phyloP scores from a whole-genome alignment of 164 flowering plant genomes.

The Paratinospora sagittata region DNA sequence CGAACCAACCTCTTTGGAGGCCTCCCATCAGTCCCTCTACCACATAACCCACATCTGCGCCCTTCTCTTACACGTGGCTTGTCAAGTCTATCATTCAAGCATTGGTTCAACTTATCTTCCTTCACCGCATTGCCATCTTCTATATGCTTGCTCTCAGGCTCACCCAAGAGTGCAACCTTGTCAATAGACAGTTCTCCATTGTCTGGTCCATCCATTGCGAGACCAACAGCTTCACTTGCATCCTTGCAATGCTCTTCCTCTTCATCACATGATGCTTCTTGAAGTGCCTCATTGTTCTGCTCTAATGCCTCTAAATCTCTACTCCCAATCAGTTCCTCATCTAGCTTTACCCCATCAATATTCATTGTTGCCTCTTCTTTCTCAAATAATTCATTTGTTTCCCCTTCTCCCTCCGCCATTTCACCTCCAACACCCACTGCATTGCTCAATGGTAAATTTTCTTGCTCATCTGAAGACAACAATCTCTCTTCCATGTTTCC shows the following conservation, averaged over 20 bases:
- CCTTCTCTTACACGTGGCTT: slow-evolving; percentile 56
- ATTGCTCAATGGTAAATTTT: slow-evolving; percentile 7
- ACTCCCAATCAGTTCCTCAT: slow-evolving; percentile 17
- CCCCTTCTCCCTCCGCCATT: slow-evolving; percentile 13
- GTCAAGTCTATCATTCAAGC: slow-evolving; percentile 18
- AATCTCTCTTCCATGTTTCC: slow-evolving; percentile 13
- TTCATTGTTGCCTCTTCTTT: slow-evolving; percentile 11
- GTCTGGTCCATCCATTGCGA: slow-evolving; percentile 11
- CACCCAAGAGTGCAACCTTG: slow-evolving; percentile 13
- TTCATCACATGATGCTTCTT: slow-evolving; percentile 17
- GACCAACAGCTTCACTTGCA: slow-evolving; percentile 17
- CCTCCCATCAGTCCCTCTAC: slow-evolving; percentile 82
- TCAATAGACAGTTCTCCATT: slow-evolving; percentile 13
- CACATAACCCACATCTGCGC: slow-evolving; percentile 89
- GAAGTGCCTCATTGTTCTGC: slow-evolving; percentile 17
- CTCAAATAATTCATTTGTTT: slow-evolving; percentile 12
- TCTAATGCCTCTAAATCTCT: slow-evolving; percentile 19
- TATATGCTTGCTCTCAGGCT: slow-evolving; percentile 16
- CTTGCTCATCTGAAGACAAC: slow-evolving; percentile 16
- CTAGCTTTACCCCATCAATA: slow-evolving; percentile 7
- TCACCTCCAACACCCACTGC: slow-evolving; percentile 18
- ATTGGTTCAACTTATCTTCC: slow-evolving; percentile 16
- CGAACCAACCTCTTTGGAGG: slow-evolving; percentile 69
- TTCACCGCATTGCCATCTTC: slow-evolving; percentile 25
- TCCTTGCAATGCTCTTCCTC: slow-evolving; percentile 19